Conservation (phyloP, 177 flowering plant species). For the Vitis hybrid region DNA sequence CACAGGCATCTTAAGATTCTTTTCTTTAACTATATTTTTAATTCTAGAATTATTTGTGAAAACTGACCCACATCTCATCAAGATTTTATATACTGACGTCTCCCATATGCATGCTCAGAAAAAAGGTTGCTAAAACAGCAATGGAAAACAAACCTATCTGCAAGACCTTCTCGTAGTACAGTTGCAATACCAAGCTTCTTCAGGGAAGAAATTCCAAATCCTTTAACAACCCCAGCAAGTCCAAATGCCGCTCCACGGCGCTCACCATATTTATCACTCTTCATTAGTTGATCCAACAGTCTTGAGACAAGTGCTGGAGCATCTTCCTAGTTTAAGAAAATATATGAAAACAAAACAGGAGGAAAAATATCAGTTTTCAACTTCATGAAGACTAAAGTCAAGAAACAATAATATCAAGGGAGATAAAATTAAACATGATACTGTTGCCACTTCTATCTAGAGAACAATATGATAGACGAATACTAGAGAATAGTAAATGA, state of each 20-base stretch:
- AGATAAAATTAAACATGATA: too few relatives aligned
- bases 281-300: conserved; percentile 80
- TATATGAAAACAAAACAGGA: background rate
- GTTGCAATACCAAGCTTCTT: conserved; percentile 75
- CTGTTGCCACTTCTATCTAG: too few relatives aligned
- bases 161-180: conserved; percentile 59
- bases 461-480: too few relatives aligned
- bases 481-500: too few relatives aligned
- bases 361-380: background rate
- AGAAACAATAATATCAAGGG: too few relatives aligned
- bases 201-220: conserved; percentile 81
- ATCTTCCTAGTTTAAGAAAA: conserved; percentile 59
- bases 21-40: too few relatives aligned
- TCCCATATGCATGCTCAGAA: background rate
- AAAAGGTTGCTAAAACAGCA: background rate
- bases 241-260: conserved; percentile 99
- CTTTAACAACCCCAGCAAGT: conserved; percentile 91
- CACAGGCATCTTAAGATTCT: too few relatives aligned
- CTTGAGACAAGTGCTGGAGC: conserved; percentile 74
- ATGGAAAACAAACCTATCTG: conserved; percentile 65
- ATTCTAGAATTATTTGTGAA: too few relatives aligned
- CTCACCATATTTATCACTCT: conserved; percentile 95
- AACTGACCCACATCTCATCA: too few relatives aligned
- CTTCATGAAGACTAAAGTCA: too few relatives aligned
- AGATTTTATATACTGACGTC: too few relatives aligned